Evolutionary conservation across 768 basidiomycete genomes (phyloP).

Genomic region (Gymnopilus dilepis): DNA sequence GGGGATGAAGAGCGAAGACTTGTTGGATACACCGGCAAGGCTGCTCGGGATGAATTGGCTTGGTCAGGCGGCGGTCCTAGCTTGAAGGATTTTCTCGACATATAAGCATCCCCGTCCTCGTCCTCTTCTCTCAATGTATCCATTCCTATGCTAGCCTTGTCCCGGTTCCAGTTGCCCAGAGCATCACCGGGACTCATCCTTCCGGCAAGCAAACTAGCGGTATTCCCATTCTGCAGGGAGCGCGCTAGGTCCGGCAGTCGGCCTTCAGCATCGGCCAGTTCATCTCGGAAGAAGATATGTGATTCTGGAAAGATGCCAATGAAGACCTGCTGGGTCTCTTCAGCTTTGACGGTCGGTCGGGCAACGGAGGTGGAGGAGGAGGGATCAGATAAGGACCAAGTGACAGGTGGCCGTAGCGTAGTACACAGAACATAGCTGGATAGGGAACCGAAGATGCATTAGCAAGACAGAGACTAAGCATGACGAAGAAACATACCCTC

Average conservation of each 20-base stretch:
- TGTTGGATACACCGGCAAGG: slow-evolving; percentile 72
- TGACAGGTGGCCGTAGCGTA: slow-evolving; percentile 72
- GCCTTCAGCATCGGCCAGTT: slow-evolving; percentile 87
- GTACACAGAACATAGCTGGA: slow-evolving; percentile 86
- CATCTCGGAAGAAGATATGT: slow-evolving; percentile 86
- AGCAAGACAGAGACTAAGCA: slow-evolving; percentile 10
- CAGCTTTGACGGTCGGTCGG: slow-evolving; percentile 61
- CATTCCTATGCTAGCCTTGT: slow-evolving; percentile 52
- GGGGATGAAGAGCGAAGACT: slow-evolving; percentile 79
- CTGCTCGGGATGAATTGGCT: slow-evolving; percentile 72
- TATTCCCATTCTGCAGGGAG: slow-evolving; percentile 47
- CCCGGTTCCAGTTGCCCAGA: slow-evolving; percentile 51
- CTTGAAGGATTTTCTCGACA: slow-evolving; percentile 66
- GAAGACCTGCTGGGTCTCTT: slow-evolving; percentile 86
- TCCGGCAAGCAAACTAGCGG: slow-evolving; percentile 34
- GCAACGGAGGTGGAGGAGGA: slow-evolving; percentile 47
- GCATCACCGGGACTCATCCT: slow-evolving; percentile 51
- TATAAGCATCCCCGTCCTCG: slow-evolving; percentile 50
- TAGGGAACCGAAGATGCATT: slow-evolving; percentile 3
- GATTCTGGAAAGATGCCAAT: slow-evolving; percentile 95
- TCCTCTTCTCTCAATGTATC: slow-evolving; percentile 67
- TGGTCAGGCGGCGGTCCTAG: slow-evolving; percentile 78
- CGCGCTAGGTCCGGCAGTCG: slow-evolving; percentile 78
- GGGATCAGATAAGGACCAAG: slow-evolving; percentile 68
- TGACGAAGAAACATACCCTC: slow-evolving; percentile 70